A percentile compares a stretch with the other conserved stretches of the same genome.
phyloP scores from a whole-genome alignment of 805 yeast species.

The Metschnikowia noctiluminum region DNA sequence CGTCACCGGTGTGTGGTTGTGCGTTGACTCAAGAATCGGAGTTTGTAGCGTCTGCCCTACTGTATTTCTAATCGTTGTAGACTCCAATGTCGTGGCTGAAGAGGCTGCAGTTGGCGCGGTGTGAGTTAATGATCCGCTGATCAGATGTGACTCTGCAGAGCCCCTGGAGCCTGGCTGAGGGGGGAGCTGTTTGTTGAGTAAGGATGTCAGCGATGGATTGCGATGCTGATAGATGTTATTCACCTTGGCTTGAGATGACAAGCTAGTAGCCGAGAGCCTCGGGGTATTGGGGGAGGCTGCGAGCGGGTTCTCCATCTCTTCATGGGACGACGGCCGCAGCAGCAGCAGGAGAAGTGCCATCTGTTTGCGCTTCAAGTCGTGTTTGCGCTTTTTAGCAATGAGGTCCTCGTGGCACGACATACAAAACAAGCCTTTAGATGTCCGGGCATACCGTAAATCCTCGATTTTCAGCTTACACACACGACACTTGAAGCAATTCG shows the following conservation, averaged over 20 bases:
- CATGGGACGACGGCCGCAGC: constrained; percentile 16
- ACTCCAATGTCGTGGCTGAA: constrained; percentile 1
- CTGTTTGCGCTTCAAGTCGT: constrained; percentile 46
- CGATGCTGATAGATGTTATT: constrained; percentile 3
- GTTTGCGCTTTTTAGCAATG: constrained; percentile 68
- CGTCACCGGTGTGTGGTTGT: not conserved
- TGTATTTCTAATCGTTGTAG: not conserved
- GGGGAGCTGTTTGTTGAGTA: constrained; percentile 13
- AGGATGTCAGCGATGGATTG: constrained; percentile 10
- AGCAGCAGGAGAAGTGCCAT: constrained; percentile 27
- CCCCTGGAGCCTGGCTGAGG: constrained; percentile 6
- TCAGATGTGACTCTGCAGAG: not conserved
- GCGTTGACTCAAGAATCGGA: not conserved
- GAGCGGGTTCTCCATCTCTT: constrained; percentile 4
- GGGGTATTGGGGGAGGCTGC: constrained; percentile 67
- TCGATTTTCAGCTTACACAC: constrained; percentile 83
- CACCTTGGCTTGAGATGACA: not conserved
- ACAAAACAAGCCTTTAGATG: constrained; percentile 89
- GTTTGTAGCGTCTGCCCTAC: not conserved
- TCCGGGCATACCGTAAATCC: constrained; percentile 86
- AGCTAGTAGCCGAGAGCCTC: constrained; percentile 91
- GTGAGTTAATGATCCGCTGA: not conserved
- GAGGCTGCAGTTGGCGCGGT: not conserved
- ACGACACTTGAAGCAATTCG: constrained; percentile 84
- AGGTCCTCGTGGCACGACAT: constrained; percentile 87